Evolutionary conservation across 805 yeast genomes (phyloP).

Genomic region (Schwanniomyces yamadae): DNA sequence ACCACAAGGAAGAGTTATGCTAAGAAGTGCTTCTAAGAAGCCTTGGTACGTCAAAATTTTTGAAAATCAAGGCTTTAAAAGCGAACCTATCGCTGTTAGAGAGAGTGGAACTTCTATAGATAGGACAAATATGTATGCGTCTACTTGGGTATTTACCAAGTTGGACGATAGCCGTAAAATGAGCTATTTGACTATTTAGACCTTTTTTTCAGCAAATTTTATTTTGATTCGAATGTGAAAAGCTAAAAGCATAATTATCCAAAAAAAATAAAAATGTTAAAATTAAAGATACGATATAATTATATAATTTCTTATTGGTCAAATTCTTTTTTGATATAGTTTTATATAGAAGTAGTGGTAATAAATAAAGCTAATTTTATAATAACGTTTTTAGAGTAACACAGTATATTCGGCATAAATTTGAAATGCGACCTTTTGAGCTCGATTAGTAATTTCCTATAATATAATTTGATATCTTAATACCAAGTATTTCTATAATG

Average conservation of each 20-base stretch:
- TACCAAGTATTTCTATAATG: conserved; percentile 4
- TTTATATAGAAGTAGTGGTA: too few relatives aligned
- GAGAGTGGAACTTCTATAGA: conserved; percentile 65
- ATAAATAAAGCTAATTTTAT: too few relatives aligned
- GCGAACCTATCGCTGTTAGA: conserved; percentile 71
- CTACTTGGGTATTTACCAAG: conserved; percentile 82
- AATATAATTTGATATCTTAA: background rate
- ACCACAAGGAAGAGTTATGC: conserved; percentile 69
- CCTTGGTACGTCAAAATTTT: conserved; percentile 80
- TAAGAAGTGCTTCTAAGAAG: conserved; percentile 67
- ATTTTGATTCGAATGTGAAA: background rate
- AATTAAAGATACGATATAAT: too few relatives aligned
- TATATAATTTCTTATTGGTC: too few relatives aligned
- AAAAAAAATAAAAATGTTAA: too few relatives aligned
- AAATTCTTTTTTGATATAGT: too few relatives aligned
- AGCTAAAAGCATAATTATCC: background rate
- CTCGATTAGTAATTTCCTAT: conserved; percentile 1
- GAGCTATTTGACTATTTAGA: conserved; percentile 44
- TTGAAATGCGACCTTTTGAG: too few relatives aligned
- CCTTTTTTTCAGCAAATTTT: background rate
- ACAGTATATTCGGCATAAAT: too few relatives aligned
- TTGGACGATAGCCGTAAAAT: conserved; percentile 38
- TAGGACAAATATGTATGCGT: conserved; percentile 83
- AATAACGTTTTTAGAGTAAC: too few relatives aligned
- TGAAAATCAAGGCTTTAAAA: conserved; percentile 63